phyloP scores from a whole-genome alignment of 2,329 filamentous ascomycete genomes.

The Bipolaris bicolor region DNA sequence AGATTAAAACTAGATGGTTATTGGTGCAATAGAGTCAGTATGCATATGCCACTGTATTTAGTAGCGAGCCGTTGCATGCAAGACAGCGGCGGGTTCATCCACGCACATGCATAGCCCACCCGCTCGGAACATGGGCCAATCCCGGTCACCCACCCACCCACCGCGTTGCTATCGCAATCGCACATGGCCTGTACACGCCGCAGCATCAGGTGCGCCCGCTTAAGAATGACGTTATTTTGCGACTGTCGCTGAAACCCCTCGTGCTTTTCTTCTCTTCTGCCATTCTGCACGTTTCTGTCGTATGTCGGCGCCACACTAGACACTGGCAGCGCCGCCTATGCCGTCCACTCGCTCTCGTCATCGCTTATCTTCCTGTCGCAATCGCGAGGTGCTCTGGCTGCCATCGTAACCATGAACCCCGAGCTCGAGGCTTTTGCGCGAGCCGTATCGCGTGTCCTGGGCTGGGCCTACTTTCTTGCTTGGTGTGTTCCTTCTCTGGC shows the following conservation, averaged over 20 bases:
- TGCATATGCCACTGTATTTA: background rate
- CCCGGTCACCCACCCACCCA: conserved; percentile 12
- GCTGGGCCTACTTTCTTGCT: conserved; percentile 47
- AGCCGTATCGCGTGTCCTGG: conserved; percentile 44
- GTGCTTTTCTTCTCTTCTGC: background rate
- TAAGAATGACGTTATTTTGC: background rate
- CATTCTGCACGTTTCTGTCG: background rate
- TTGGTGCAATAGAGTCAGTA: background rate
- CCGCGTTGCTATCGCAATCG: conserved; percentile 12
- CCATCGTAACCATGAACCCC: conserved; percentile 10
- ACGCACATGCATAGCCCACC: background rate
- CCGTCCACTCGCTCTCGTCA: background rate
- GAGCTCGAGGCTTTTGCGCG: conserved; percentile 38
- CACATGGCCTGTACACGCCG: conserved; percentile 19
- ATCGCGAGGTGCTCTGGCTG: background rate
- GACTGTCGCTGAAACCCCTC: background rate
- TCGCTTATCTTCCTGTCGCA: conserved; percentile 8
- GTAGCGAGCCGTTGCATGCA: background rate
- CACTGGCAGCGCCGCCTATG: background rate
- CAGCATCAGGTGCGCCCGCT: conserved; percentile 23
- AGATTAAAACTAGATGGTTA: too few relatives aligned
- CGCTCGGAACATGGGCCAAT: background rate
- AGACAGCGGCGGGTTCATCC: background rate
- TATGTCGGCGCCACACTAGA: background rate
- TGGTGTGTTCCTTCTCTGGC: conserved; percentile 30